Evolutionary conservation across 306 rosid species (phyloP).

Genomic region (Quercus cerris): DNA sequence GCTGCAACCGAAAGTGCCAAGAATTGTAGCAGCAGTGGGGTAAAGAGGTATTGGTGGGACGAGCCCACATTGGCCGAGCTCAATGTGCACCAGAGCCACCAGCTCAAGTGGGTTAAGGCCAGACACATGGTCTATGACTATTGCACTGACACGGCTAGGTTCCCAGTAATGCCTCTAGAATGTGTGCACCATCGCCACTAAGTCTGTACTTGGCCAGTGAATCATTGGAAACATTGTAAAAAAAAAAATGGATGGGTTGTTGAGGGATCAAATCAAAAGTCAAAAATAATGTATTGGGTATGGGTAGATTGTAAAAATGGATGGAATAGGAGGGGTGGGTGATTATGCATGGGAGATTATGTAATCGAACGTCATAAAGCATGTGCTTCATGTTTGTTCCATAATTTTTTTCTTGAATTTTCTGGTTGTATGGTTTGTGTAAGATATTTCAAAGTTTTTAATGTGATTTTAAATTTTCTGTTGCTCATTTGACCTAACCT

Average conservation of each 20-base stretch:
- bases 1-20: constrained; percentile 33
- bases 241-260: neutral
- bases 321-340: too few relatives aligned
- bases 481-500: neutral
- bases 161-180: constrained; percentile 60
- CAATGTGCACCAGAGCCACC: constrained; percentile 84
- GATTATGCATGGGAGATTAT: neutral
- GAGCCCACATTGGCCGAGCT: constrained; percentile 58
- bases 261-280: neutral
- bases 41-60: constrained; percentile 88
- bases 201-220: neutral
- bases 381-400: constrained; percentile 44
- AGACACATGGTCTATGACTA: constrained; percentile 91
- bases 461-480: neutral
- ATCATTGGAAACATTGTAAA: neutral
- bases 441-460: neutral
- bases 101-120: constrained; percentile 84
- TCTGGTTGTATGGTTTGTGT: neutral
- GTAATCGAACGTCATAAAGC: constrained; percentile 6
- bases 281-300: neutral
- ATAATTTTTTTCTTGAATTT: neutral
- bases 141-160: constrained; percentile 71
- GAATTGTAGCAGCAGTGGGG: constrained; percentile 53
- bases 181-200: constrained; percentile 73
- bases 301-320: neutral